Percentiles rank a stretch among this genome's conserved stretches.
Evolutionary conservation across 2,329 filamentous ascomycete genomes (phyloP).

Genomic region (Pestalotiopsis sp.): DNA sequence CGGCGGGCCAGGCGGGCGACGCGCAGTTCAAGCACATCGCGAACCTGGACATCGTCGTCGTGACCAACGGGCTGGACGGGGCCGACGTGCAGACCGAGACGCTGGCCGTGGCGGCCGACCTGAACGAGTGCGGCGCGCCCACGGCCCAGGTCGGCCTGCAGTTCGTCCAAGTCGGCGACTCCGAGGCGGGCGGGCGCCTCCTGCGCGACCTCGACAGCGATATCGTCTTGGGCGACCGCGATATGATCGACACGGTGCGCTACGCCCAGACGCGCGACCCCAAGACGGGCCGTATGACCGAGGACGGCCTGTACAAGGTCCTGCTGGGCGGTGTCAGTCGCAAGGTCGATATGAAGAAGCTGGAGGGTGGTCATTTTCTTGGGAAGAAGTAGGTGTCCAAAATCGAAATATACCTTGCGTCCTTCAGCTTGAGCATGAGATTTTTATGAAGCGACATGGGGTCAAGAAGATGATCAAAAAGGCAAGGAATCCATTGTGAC

Average conservation of each 20-base stretch:
- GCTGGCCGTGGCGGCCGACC: slow-evolving; percentile 65
- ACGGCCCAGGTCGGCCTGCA: slow-evolving; percentile 88
- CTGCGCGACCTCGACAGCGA: slow-evolving; percentile 78
- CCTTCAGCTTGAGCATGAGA: too few relatives aligned
- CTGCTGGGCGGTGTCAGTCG: not conserved
- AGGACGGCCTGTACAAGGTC: not conserved
- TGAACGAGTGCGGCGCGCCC: slow-evolving; percentile 71
- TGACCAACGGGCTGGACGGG: slow-evolving; percentile 82
- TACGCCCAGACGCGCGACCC: slow-evolving; percentile 1
- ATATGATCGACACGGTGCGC: slow-evolving; percentile 86
- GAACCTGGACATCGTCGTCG: slow-evolving; percentile 79
- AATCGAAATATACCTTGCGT: not conserved
- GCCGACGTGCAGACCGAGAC: slow-evolving; percentile 79
- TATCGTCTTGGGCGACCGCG: slow-evolving; percentile 62
- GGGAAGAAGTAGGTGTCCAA: not conserved
- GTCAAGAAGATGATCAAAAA: not conserved
- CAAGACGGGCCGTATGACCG: not conserved
- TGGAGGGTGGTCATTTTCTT: not conserved
- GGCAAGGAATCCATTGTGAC: not conserved
- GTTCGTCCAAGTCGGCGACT: slow-evolving; percentile 91
- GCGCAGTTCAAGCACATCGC: slow-evolving; percentile 66
- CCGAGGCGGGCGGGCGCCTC: slow-evolving; percentile 64
- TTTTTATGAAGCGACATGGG: too few relatives aligned
- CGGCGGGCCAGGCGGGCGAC: slow-evolving; percentile 38
- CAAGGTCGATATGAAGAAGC: not conserved